phyloP scores from a whole-genome alignment of 257 asterid species.

The Penstemon davidsonii region DNA sequence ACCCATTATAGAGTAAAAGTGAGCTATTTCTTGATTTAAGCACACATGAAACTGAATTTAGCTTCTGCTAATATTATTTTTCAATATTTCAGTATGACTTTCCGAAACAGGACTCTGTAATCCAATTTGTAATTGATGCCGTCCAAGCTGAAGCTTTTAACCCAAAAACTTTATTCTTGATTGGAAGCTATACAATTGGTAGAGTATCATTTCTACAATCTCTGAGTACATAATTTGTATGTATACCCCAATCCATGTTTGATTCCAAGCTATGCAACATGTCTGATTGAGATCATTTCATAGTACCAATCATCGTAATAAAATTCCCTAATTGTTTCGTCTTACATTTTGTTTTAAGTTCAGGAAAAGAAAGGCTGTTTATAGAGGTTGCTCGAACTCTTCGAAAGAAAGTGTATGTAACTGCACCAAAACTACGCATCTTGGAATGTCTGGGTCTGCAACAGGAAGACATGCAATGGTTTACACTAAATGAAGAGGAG shows the following conservation, averaged over 20 bases:
- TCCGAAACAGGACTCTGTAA: slow-evolving; percentile 84
- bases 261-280: background rate
- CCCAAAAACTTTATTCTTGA: slow-evolving; percentile 80
- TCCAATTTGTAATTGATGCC: slow-evolving; percentile 93
- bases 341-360: slow-evolving; percentile 19
- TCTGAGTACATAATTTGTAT: background rate
- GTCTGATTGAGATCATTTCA: background rate
- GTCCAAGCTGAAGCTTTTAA: slow-evolving; percentile 96
- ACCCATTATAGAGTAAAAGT: background rate
- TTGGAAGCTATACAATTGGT: slow-evolving; percentile 98
- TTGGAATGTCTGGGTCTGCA: slow-evolving; percentile 74
- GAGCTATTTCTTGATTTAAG: background rate
- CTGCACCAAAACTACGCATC: slow-evolving; percentile 74
- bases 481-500: slow-evolving; percentile 75
- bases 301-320: background rate
- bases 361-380: slow-evolving; percentile 90
- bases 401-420: slow-evolving; percentile 72
- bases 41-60: slow-evolving; percentile 13
- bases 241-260: background rate
- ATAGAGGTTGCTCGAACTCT: slow-evolving; percentile 86
- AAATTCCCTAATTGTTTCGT: background rate
- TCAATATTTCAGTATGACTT: slow-evolving; percentile 75
- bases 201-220: slow-evolving; percentile 25
- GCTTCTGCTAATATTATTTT: slow-evolving; percentile 18
- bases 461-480: slow-evolving; percentile 79